Conservation (phyloP, 495 filamentous ascomycete species). For the Melanomma pulvis-pyrius region DNA sequence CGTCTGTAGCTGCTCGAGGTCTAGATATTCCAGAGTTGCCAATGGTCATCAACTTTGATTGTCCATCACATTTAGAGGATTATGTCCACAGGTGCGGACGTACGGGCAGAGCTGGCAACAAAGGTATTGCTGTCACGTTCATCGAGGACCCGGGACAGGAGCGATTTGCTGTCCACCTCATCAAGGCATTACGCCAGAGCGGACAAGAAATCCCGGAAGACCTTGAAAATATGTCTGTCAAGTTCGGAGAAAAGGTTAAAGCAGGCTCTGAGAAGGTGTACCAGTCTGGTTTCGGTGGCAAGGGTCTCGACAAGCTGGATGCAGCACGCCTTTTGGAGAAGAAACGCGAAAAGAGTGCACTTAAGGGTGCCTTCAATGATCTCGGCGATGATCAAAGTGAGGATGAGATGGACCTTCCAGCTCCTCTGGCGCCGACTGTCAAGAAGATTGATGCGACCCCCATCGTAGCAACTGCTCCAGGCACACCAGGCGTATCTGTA, state of each 20-base stretch:
- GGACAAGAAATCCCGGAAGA: constrained; percentile 77
- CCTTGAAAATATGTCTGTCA: constrained; percentile 64
- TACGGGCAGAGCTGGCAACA: constrained; percentile 93
- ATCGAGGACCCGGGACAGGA: constrained; percentile 83
- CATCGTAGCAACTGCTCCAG: background rate
- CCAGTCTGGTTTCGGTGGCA: constrained; percentile 85
- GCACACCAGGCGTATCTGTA: constrained; percentile 64
- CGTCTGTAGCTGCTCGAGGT: constrained; percentile 93
- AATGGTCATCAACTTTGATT: constrained; percentile 95
- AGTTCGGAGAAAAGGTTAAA: constrained; percentile 86
- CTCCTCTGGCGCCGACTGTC: constrained; percentile 1
- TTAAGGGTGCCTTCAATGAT: constrained; percentile 69
- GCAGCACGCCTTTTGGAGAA: constrained; percentile 85
- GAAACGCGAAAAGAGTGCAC: constrained; percentile 79
- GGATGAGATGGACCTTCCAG: constrained; percentile 50
- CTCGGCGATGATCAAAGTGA: constrained; percentile 77
- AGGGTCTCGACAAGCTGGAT: constrained; percentile 88
- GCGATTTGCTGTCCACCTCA: constrained; percentile 84
- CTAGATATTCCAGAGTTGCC: constrained; percentile 97
- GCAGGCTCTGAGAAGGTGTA: constrained; percentile 81
- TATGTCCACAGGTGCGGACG: constrained; percentile 96
- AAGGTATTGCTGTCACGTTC: constrained; percentile 92
- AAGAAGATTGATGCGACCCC: constrained; percentile 21
- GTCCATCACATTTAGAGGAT: constrained; percentile 94
- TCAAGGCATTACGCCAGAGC: constrained; percentile 91